A percentile compares a stretch with the other conserved stretches of the same genome.
Evolutionary conservation across 2,329 filamentous ascomycete species (phyloP).

Genomic region (Clonostachys rhizophaga): DNA sequence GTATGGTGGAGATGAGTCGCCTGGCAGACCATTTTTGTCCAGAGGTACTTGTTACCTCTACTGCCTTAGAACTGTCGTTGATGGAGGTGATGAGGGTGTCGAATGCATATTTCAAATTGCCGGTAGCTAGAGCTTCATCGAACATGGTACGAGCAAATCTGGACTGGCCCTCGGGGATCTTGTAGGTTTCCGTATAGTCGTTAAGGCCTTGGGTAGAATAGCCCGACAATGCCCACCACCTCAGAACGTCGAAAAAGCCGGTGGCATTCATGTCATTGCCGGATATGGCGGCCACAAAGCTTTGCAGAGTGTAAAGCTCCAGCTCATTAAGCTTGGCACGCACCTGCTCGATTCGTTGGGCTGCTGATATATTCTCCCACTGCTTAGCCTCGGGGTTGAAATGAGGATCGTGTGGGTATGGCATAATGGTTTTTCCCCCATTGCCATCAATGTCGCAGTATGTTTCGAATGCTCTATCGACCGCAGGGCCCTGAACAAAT

Average conservation of each 20-base stretch:
- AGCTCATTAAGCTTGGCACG: no score
- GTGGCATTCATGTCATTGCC: conserved; percentile 15
- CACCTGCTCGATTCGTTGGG: no score
- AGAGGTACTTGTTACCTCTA: neutral
- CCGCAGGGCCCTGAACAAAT: no score
- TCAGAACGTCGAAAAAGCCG: conserved; percentile 11
- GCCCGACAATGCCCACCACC: conserved; percentile 10
- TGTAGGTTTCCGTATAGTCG: conserved; percentile 12
- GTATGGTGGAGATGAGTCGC: conserved; percentile 16
- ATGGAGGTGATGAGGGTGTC: conserved; percentile 10
- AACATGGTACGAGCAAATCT: conserved; percentile 15
- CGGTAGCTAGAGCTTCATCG: conserved; percentile 11
- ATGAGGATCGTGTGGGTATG: no score
- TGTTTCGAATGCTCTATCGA: no score
- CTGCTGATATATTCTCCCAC: no score
- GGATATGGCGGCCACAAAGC: conserved; percentile 3
- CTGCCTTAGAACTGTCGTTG: neutral
- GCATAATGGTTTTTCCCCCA: no score
- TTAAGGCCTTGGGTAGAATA: conserved; percentile 13
- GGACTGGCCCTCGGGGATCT: conserved; percentile 19
- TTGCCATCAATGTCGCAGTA: no score
- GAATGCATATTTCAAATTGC: conserved; percentile 16
- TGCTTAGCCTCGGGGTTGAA: no score
- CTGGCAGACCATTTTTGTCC: conserved; percentile 7
- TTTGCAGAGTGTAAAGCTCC: no score